Evolutionary conservation across 306 rosid genomes (phyloP).

Genomic region (Oxytropis ochrocephala): DNA sequence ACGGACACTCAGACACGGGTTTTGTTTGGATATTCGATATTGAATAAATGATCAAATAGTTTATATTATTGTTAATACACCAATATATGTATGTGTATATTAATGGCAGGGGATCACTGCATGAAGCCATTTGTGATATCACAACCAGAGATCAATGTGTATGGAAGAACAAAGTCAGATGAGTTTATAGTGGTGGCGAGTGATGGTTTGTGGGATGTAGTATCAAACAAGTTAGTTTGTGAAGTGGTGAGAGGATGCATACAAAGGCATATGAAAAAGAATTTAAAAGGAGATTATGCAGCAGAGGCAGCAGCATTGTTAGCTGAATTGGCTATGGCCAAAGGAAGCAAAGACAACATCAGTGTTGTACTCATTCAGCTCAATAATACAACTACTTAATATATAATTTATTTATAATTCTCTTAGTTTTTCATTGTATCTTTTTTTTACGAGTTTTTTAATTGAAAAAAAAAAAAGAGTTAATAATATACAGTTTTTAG

Average conservation of each 20-base stretch:
- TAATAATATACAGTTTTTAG: too few species aligned
- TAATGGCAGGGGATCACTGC: slow-evolving; percentile 36
- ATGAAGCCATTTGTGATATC: slow-evolving; percentile 59
- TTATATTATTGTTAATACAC: too few species aligned
- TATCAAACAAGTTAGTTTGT: slow-evolving; percentile 47
- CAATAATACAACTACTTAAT: not conserved
- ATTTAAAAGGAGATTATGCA: slow-evolving; percentile 4
- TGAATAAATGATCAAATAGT: too few species aligned
- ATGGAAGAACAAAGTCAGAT: slow-evolving; percentile 29
- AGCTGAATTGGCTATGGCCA: slow-evolving; percentile 60
- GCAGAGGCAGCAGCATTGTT: slow-evolving; percentile 29
- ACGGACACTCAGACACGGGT: too few species aligned
- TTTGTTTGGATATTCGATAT: too few species aligned
- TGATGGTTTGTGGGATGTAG: slow-evolving; percentile 65
- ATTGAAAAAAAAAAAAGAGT: too few species aligned
- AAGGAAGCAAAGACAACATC: slow-evolving; percentile 64
- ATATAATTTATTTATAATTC: too few species aligned
- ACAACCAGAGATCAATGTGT: slow-evolving; percentile 46
- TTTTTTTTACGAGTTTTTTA: too few species aligned
- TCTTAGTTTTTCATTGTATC: not conserved
- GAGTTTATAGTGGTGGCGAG: slow-evolving; percentile 56
- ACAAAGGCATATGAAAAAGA: slow-evolving; percentile 15
- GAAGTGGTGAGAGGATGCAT: slow-evolving; percentile 40
- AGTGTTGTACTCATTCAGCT: slow-evolving; percentile 40
- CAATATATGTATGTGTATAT: not conserved